A percentile compares a stretch with the other conserved stretches of the same genome.
Evolutionary conservation across 1,284 basidiomycete species (phyloP).

Genomic region (Trametes versicolor): DNA sequence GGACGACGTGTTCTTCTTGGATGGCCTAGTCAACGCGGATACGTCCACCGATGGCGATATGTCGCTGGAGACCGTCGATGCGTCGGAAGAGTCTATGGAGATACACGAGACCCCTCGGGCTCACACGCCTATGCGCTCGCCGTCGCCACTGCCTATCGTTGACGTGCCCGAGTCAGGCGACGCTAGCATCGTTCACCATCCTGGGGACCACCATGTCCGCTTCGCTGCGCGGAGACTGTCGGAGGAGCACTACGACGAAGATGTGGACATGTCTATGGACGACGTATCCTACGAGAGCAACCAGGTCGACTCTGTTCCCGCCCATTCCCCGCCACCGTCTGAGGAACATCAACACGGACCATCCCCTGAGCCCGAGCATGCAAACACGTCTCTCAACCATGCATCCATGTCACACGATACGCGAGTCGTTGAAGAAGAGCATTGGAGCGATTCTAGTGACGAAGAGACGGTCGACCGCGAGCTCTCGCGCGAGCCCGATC

Average conservation of each 20-base stretch:
- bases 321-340: not conserved
- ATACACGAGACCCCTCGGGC: constrained; percentile 2
- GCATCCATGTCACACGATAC: not conserved
- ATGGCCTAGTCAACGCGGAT: constrained; percentile 14
- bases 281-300: constrained; percentile 15
- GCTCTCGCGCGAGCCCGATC: constrained; percentile 47
- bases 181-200: constrained; percentile 5
- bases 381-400: constrained; percentile 5
- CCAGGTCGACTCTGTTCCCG: not conserved
- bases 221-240: constrained; percentile 29
- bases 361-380: not conserved
- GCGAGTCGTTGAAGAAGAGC: constrained; percentile 30
- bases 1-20: constrained; percentile 33
- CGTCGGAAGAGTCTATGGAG: constrained; percentile 14
- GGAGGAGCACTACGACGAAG: constrained; percentile 27
- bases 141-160: constrained; percentile 31
- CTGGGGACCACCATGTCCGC: constrained; percentile 24
- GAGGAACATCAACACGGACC: not conserved
- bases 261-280: constrained; percentile 8
- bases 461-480: constrained; percentile 44
- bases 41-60: constrained; percentile 12
- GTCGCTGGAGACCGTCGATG: constrained; percentile 17
- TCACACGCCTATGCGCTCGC: constrained; percentile 20
- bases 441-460: constrained; percentile 29
- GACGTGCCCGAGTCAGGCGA: constrained; percentile 12